Evolutionary conservation across 2,329 filamentous ascomycete species (phyloP).

Genomic region (Remersonia thermophila): DNA sequence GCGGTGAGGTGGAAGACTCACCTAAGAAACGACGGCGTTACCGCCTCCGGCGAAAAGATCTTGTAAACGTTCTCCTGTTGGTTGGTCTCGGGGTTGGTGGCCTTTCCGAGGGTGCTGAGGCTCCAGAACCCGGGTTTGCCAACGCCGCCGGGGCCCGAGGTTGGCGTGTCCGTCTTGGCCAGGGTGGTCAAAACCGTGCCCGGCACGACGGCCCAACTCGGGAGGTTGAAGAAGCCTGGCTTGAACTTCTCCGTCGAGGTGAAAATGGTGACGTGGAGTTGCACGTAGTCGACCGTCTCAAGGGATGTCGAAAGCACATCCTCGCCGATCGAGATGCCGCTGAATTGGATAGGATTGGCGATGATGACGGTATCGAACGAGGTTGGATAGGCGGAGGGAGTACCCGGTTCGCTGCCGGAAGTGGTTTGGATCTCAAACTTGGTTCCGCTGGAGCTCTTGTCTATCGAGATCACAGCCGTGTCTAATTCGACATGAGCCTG

Average conservation of each 20-base stretch:
- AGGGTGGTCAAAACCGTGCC: constrained; percentile 75
- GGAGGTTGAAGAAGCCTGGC: constrained; percentile 58
- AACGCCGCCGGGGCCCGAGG: constrained; percentile 42
- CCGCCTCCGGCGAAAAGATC: constrained; percentile 46
- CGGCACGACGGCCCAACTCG: constrained; percentile 46
- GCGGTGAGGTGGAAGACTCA: constrained; percentile 4
- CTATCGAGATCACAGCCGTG: constrained; percentile 36
- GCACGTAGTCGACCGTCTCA: constrained; percentile 72
- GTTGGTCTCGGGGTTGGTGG: constrained; percentile 46
- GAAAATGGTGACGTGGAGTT: constrained; percentile 82
- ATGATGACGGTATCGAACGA: constrained; percentile 71
- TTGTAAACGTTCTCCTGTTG: constrained; percentile 49
- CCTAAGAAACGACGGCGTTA: constrained; percentile 42
- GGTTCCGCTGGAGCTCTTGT: too few species aligned
- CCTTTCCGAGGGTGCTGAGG: constrained; percentile 58
- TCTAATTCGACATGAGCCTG: constrained; percentile 51
- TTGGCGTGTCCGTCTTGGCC: constrained; percentile 40
- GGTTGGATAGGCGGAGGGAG: constrained; percentile 36
- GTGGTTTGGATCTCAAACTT: too few species aligned
- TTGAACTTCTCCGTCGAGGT: constrained; percentile 63
- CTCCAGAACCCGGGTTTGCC: constrained; percentile 75
- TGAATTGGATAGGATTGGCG: constrained; percentile 72
- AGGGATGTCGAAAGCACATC: constrained; percentile 57
- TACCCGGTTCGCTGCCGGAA: too few species aligned
- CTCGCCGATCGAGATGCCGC: constrained; percentile 51